Conservation (phyloP, 805 yeast genomes). For the Suhomyces faveliae region DNA sequence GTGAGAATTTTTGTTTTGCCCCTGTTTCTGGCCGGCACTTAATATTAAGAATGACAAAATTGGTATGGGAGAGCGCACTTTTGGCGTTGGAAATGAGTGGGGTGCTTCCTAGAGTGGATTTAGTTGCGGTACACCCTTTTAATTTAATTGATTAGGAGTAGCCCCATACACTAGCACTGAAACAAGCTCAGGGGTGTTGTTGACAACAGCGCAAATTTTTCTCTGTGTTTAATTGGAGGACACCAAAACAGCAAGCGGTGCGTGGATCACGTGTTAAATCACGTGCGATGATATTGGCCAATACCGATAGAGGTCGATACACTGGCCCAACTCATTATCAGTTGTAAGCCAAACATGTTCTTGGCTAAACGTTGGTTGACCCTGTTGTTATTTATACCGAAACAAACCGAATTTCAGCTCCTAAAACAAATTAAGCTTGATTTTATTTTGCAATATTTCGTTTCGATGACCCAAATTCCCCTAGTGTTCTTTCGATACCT, state of each 20-base stretch:
- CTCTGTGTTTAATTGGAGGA: conserved; percentile 7
- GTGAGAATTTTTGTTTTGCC: conserved; percentile 19
- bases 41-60: neutral
- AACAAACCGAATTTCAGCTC: too few relatives aligned
- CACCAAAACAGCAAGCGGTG: neutral
- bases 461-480: too few relatives aligned
- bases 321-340: too few relatives aligned
- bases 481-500: too few relatives aligned
- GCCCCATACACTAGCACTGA: conserved; percentile 7
- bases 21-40: conserved; percentile 2
- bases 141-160: conserved; percentile 12
- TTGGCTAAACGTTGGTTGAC: too few relatives aligned
- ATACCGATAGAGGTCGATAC: neutral
- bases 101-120: conserved; percentile 1
- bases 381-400: too few relatives aligned
- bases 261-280: neutral
- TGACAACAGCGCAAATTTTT: conserved; percentile 9
- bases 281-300: neutral
- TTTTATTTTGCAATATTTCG: too few relatives aligned
- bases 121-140: conserved; percentile 7
- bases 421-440: too few relatives aligned
- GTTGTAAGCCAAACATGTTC: too few relatives aligned
- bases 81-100: conserved; percentile 5
- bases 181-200: conserved; percentile 6
- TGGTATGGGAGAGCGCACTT: conserved; percentile 2